Conservation (phyloP, 305 asterid genomes). For the Solanum hybrid region DNA sequence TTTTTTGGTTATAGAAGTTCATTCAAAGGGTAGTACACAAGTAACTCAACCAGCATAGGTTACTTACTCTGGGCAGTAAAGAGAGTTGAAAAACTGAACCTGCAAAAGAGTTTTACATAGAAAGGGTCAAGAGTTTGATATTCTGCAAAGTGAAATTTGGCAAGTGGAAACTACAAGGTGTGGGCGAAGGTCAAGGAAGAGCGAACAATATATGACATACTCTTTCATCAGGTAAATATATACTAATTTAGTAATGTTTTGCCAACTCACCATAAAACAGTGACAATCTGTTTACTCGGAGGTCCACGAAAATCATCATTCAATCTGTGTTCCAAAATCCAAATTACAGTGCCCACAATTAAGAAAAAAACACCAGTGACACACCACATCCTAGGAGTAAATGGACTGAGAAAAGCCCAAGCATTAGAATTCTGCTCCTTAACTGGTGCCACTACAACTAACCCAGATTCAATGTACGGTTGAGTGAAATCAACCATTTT, state of each 20-base stretch:
- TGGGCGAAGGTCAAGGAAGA: neutral
- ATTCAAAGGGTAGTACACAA: neutral
- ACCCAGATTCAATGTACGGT: conserved; percentile 57
- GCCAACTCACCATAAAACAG: conserved; percentile 39
- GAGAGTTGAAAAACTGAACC: conserved; percentile 53
- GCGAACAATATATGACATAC: neutral
- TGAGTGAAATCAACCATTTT: conserved; percentile 60
- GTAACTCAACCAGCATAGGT: neutral
- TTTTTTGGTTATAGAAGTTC: neutral
- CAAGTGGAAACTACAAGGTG: neutral
- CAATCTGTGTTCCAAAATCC: conserved; percentile 46
- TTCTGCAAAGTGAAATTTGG: neutral
- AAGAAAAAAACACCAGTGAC: conserved; percentile 27
- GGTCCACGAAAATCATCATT: conserved; percentile 62
- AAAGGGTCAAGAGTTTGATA: neutral
- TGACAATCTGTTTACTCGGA: conserved; percentile 40
- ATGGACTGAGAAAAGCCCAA: conserved; percentile 51
- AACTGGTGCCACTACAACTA: conserved; percentile 50
- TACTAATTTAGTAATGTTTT: neutral
- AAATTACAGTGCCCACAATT: conserved; percentile 37
- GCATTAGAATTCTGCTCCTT: conserved; percentile 23
- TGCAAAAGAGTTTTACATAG: conserved; percentile 17
- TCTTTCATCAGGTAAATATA: neutral
- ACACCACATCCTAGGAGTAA: conserved; percentile 38
- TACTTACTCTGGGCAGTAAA: conserved; percentile 50